Evolutionary conservation across 345 rosid species (phyloP).

Genomic region (Eucalyptus polybractea): DNA sequence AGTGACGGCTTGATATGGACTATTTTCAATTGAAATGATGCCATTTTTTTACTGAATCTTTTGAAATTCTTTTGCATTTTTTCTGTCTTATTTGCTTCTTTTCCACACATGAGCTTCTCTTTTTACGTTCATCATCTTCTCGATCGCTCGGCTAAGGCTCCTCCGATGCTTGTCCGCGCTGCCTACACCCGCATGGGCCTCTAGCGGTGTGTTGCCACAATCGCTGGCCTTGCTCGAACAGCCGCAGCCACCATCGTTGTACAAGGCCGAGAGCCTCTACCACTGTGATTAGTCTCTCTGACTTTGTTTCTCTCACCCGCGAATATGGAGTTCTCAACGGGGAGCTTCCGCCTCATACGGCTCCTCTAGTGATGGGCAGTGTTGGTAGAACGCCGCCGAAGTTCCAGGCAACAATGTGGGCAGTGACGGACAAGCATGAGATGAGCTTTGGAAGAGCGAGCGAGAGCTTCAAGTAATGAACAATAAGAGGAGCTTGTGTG

Average conservation of each 20-base stretch:
- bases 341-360: no score
- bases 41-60: background rate
- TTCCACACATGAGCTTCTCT: background rate
- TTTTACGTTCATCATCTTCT: background rate
- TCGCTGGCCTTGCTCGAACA: background rate
- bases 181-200: background rate
- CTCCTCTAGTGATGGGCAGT: background rate
- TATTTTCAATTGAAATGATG: background rate
- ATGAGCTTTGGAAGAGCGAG: background rate
- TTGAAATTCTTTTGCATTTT: background rate
- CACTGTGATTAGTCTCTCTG: background rate
- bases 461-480: background rate
- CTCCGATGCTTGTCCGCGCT: background rate
- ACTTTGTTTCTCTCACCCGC: background rate
- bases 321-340: background rate
- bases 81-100: background rate
- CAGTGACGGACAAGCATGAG: background rate
- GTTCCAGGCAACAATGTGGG: background rate
- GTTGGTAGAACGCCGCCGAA: background rate
- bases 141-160: background rate
- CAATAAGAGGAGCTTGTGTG: background rate
- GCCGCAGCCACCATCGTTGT: background rate
- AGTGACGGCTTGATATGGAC: background rate
- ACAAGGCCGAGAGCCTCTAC: background rate
- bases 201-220: background rate